Evolutionary conservation across 768 basidiomycete species (phyloP), one percentile per base, ranked within the genome.

Genomic region (Lentinula detonsa): DNA sequence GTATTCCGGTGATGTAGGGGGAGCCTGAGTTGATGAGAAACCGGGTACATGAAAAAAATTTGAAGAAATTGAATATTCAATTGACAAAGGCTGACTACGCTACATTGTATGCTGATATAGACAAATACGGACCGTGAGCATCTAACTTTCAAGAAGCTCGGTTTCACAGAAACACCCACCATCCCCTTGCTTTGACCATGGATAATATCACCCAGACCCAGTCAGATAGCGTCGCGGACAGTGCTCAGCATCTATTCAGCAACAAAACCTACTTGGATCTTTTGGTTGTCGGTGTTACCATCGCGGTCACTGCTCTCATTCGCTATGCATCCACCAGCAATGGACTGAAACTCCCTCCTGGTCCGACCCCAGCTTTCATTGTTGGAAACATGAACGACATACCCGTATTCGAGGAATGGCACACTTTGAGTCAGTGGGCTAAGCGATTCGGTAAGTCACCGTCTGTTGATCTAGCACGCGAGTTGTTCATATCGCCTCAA

Each of bases 381-480:
- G 51, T 52, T 16, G 51, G 51, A 16, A 52, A 52, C 35, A 52
- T 52, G 51, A 52, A 52, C n/a, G 51, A 52, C 31, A 52, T 52
- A 16, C 51, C 51, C 23, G 51, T 52, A 37, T 35, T 9, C n/a
- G 51, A 52, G 18, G 51, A 52, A 34, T 52, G 51, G 51, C 51
- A 52, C 16, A 52, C 31, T 1, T 52, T 52, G 5, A 52, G 15
- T 34, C 33, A 33, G 13, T 52, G 51, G 51, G 35, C 51, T 33
- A 52, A 52, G 35, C 51, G 51, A 33, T 52, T 52, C 13, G 51
- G 51, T 52, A 5, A 28, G 49, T 51, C 13, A 48, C 2, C n/a
- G 23, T 48, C 15, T 9, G 31, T 37, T 11, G 23, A 23, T 23
- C 9, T 35, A 4, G n/a, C 4, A 7, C 28, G n/a, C 35, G 8